These are phyloP conservation scores for Adansonia madagascariensis DNA, from an alignment of 441 rosid species.

Conservation along the genomic window DNA sequence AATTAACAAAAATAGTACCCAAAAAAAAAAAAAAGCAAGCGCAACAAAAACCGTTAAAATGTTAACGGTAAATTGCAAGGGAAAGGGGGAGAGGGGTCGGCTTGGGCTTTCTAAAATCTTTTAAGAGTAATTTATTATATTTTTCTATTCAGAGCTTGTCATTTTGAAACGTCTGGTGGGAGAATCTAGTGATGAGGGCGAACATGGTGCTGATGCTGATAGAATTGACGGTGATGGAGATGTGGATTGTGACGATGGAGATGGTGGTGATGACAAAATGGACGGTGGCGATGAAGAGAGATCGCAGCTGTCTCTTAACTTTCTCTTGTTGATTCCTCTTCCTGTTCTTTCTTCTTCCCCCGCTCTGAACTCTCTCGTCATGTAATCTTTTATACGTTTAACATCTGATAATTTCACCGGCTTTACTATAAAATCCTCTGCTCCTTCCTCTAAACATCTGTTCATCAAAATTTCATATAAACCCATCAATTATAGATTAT, in stretches of 20 bases:
- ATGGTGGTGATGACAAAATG: slow-evolving; percentile 31
- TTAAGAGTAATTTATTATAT: not conserved
- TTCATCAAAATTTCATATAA: not conserved
- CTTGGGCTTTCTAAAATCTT: not conserved
- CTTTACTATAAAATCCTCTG: slow-evolving; percentile 85
- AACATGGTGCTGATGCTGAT: slow-evolving; percentile 48
- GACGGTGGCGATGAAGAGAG: slow-evolving; percentile 41
- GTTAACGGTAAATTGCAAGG: slow-evolving; percentile 39
- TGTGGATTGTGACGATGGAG: slow-evolving; percentile 19
- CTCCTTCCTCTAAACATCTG: slow-evolving; percentile 98
- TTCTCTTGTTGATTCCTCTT: slow-evolving; percentile 50
- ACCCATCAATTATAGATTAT: not conserved
- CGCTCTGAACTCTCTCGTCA: slow-evolving; percentile 46
- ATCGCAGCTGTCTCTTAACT: slow-evolving; percentile 47
- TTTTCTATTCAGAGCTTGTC: slow-evolving; percentile 34
- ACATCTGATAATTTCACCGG: slow-evolving; percentile 94
- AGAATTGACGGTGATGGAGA: slow-evolving; percentile 32
- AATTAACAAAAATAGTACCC: slow-evolving; percentile 15
- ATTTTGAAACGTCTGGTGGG: slow-evolving; percentile 50
- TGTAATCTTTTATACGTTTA: slow-evolving; percentile 60
- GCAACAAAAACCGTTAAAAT: slow-evolving; percentile 45
- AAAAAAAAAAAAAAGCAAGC: not conserved
- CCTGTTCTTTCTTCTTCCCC: slow-evolving; percentile 26
- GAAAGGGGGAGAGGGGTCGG: not conserved
- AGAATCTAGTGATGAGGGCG: slow-evolving; percentile 53